A percentile compares a stretch with the other conserved stretches of the same genome.
Conservation (phyloP, 257 asterid genomes). For the Scutellaria barbata region DNA sequence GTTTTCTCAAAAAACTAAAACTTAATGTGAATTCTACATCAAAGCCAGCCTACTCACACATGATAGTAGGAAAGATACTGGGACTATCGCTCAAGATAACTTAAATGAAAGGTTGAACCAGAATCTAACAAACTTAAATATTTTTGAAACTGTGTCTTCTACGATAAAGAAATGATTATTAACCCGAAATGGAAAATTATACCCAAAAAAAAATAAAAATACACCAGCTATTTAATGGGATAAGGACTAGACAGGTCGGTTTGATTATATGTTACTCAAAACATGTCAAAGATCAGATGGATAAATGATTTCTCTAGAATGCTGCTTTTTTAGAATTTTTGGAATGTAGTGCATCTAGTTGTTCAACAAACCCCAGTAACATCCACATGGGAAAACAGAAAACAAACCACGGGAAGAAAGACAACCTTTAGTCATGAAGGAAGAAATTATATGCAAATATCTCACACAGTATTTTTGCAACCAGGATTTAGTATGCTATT, state of each 20-base stretch:
- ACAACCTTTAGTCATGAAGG: neutral
- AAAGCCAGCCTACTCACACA: neutral
- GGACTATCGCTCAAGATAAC: constrained; percentile 11
- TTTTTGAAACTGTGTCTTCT: neutral
- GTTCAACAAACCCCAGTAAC: neutral
- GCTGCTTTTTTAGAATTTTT: neutral
- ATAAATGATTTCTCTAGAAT: neutral
- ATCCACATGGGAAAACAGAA: neutral
- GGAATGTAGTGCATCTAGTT: neutral
- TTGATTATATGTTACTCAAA: neutral
- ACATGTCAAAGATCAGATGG: constrained; percentile 1
- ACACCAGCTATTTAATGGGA: neutral
- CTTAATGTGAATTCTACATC: constrained; percentile 5
- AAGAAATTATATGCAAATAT: neutral
- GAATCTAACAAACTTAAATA: neutral
- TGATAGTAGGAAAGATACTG: constrained; percentile 10
- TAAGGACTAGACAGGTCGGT: constrained; percentile 4
- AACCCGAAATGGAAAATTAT: neutral
- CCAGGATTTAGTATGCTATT: constrained; percentile 15
- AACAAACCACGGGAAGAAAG: neutral
- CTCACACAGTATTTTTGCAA: neutral
- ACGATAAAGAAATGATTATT: neutral
- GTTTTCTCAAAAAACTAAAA: neutral
- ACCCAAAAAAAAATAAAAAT: neutral
- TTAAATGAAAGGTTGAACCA: constrained; percentile 16